Evolutionary conservation across 805 yeast genomes (phyloP).

Genomic region (Kazachstania martiniae): DNA sequence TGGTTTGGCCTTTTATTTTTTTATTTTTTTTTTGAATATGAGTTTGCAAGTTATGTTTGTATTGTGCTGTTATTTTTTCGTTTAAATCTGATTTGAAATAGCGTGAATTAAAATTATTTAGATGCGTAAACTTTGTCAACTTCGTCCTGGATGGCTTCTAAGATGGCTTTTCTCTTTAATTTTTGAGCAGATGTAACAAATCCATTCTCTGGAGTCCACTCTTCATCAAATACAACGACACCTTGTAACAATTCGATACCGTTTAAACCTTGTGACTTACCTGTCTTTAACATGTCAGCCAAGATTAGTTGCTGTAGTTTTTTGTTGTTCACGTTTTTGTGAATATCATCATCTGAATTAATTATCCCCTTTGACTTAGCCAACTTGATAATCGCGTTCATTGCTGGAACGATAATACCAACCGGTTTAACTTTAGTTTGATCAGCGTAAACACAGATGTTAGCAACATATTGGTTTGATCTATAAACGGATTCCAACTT

Average conservation of each 20-base stretch:
- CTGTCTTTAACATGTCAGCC: constrained; percentile 59
- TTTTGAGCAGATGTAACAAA: constrained; percentile 93
- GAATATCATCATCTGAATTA: constrained; percentile 32
- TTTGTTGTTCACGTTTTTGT: constrained; percentile 40
- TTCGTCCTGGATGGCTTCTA: constrained; percentile 51
- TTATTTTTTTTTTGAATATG: too few species aligned
- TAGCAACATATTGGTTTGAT: constrained; percentile 63
- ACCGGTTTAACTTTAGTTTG: constrained; percentile 78
- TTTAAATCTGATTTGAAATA: too few species aligned
- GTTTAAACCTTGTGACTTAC: constrained; percentile 63
- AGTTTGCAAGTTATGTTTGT: too few species aligned
- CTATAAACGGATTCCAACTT: constrained; percentile 87
- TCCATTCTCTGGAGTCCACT: constrained; percentile 97
- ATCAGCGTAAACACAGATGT: constrained; percentile 92
- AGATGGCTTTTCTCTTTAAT: constrained; percentile 85
- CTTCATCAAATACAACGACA: constrained; percentile 69
- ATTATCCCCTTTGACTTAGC: constrained; percentile 46
- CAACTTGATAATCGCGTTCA: constrained; percentile 47
- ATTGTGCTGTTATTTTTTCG: too few species aligned
- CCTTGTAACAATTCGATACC: constrained; percentile 84
- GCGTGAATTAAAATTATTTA: too few species aligned
- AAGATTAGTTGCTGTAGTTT: constrained; percentile 45
- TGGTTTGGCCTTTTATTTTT: too few species aligned
- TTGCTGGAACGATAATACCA: constrained; percentile 81
- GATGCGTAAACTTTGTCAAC: constrained; percentile 57